Percentiles rank a stretch among this genome's conserved stretches.
Conservation (phyloP, 345 rosid genomes). For the Linum lewisii region DNA sequence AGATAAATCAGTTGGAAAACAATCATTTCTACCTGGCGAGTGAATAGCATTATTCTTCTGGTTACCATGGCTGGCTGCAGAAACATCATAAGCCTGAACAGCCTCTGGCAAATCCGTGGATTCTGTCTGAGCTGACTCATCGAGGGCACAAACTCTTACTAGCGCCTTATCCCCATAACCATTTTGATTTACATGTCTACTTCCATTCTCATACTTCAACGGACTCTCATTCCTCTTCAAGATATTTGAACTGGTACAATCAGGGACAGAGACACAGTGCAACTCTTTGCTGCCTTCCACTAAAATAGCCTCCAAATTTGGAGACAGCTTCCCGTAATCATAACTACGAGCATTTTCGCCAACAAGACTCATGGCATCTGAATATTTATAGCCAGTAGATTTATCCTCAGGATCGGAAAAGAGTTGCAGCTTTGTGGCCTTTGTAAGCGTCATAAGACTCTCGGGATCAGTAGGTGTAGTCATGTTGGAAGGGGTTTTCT, state of each 20-base stretch:
- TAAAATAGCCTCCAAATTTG: slow-evolving; percentile 58
- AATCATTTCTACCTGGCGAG: slow-evolving; percentile 10
- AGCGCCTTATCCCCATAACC: slow-evolving; percentile 17
- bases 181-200: slow-evolving; percentile 10
- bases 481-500: slow-evolving; percentile 40
- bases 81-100: slow-evolving; percentile 21
- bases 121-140: slow-evolving; percentile 17
- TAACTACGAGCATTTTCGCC: slow-evolving; percentile 50
- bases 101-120: slow-evolving; percentile 17
- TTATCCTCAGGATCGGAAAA: slow-evolving; percentile 24
- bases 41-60: slow-evolving; percentile 11
- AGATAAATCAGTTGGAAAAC: slow-evolving; percentile 9
- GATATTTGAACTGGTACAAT: slow-evolving; percentile 13
- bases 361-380: slow-evolving; percentile 82
- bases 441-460: slow-evolving; percentile 50
- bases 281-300: slow-evolving; percentile 40
- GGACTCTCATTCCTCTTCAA: slow-evolving; percentile 17
- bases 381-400: slow-evolving; percentile 56
- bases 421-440: slow-evolving; percentile 35
- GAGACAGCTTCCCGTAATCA: slow-evolving; percentile 64
- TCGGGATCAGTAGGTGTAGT: slow-evolving; percentile 37
- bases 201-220: slow-evolving; percentile 12
- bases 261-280: slow-evolving; percentile 16
- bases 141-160: slow-evolving; percentile 15
- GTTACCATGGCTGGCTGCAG: slow-evolving; percentile 11